A percentile compares a stretch with the other conserved stretches of the same genome.
These are phyloP conservation scores for Priceomyces medius DNA, from an alignment of 805 yeast species.

Conservation along the genomic window DNA sequence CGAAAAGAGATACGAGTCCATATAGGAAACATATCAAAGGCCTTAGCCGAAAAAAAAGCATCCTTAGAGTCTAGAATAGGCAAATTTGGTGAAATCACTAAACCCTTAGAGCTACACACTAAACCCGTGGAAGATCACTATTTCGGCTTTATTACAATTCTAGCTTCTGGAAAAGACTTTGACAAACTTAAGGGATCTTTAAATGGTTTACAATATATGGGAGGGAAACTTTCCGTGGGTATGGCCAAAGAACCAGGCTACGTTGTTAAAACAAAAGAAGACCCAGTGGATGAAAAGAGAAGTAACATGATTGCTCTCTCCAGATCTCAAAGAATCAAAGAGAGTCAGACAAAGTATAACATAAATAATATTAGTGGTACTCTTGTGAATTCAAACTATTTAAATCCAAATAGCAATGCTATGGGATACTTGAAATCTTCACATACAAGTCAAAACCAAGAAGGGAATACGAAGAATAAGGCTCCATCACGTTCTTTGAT, in stretches of 20 bases:
- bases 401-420: slow-evolving; percentile 12
- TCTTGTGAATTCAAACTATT: slow-evolving; percentile 10
- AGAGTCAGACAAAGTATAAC: slow-evolving; percentile 30
- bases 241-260: slow-evolving; percentile 58
- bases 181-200: slow-evolving; percentile 53
- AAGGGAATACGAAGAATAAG: slow-evolving; percentile 35
- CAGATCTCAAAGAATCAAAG: slow-evolving; percentile 43
- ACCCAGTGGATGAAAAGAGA: slow-evolving; percentile 25
- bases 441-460: slow-evolving; percentile 30
- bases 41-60: slow-evolving; percentile 42
- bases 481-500: slow-evolving; percentile 29
- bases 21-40: slow-evolving; percentile 65
- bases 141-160: slow-evolving; percentile 69
- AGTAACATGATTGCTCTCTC: slow-evolving; percentile 32
- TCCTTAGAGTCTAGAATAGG: slow-evolving; percentile 56
- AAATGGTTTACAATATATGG: slow-evolving; percentile 75
- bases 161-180: slow-evolving; percentile 45
- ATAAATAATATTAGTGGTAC: slow-evolving; percentile 22
- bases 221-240: slow-evolving; percentile 59
- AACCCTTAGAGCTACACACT: slow-evolving; percentile 49
- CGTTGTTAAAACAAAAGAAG: slow-evolving; percentile 47
- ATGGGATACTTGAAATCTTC: slow-evolving; percentile 32
- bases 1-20: slow-evolving; percentile 42
- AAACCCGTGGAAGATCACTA: slow-evolving; percentile 54
- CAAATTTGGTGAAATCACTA: slow-evolving; percentile 57